A percentile compares a stretch with the other conserved stretches of the same genome.
phyloP scores from a whole-genome alignment of 768 basidiomycete genomes.

The Boletus rubescentipes region DNA sequence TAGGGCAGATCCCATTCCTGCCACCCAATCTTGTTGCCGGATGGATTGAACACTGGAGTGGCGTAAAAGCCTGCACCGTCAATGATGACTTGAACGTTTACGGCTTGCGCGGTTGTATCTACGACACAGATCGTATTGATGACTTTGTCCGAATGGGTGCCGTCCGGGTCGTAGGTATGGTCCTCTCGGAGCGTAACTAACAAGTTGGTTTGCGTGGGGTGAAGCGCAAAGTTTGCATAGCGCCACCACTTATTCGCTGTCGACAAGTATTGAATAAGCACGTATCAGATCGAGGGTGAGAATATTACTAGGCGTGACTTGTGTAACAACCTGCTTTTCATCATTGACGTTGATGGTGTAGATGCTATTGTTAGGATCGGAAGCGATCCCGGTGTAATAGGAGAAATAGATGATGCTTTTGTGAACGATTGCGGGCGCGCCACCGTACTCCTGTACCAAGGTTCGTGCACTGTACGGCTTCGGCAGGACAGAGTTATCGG shows the following conservation, averaged over 20 bases:
- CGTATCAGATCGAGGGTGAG: background rate
- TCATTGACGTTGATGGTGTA: conserved; percentile 38
- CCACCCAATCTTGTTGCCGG: conserved; percentile 57
- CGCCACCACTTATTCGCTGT: conserved; percentile 31
- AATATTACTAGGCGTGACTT: conserved; percentile 56
- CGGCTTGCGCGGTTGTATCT: conserved; percentile 39
- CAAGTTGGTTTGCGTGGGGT: conserved; percentile 45
- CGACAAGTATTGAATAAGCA: conserved; percentile 5
- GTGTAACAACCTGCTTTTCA: conserved; percentile 14
- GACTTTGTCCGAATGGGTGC: conserved; percentile 35
- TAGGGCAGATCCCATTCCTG: conserved; percentile 59
- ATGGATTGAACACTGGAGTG: conserved; percentile 51
- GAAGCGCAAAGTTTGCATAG: conserved; percentile 51
- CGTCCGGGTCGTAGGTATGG: conserved; percentile 41
- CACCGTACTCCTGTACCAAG: conserved; percentile 70
- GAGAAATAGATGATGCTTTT: conserved; percentile 56
- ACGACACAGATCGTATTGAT: conserved; percentile 57
- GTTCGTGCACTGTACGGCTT: conserved; percentile 50
- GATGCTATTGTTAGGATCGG: conserved; percentile 40
- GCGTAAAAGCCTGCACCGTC: conserved; percentile 69
- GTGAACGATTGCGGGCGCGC: conserved; percentile 53
- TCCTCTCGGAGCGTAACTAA: conserved; percentile 59
- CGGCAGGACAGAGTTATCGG: conserved; percentile 5
- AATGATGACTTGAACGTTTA: conserved; percentile 36
- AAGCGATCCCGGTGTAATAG: conserved; percentile 34